These are phyloP conservation scores for Corinectria fuckeliana DNA, from an alignment of 2,329 filamentous ascomycete species.

Conservation along the genomic window DNA sequence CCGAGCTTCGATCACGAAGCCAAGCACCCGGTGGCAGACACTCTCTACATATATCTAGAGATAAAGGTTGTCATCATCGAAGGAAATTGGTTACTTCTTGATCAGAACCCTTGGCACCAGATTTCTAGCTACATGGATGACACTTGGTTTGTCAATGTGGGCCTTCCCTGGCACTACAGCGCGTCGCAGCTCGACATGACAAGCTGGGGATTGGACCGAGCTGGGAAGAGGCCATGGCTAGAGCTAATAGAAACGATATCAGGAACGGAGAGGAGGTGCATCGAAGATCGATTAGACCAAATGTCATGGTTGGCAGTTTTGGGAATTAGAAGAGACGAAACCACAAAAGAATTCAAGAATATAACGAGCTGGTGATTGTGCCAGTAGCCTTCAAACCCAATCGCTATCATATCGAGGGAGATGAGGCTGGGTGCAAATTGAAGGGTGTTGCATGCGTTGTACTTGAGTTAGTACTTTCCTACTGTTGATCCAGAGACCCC, in stretches of 20 bases:
- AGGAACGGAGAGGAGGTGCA: conserved; percentile 8
- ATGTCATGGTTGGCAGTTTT: conserved; percentile 2
- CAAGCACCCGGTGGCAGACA: conserved; percentile 6
- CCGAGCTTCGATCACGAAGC: conserved; percentile 12
- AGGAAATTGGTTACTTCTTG: conserved; percentile 4
- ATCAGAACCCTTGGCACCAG: conserved; percentile 3
- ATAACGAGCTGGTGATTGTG: too few relatives aligned
- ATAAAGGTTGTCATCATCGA: conserved; percentile 9
- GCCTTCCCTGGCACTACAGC: neutral
- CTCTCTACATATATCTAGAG: neutral
- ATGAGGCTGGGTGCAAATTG: too few relatives aligned
- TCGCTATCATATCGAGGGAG: too few relatives aligned
- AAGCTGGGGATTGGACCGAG: neutral
- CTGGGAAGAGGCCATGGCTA: conserved; percentile 3
- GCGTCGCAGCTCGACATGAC: conserved; percentile 2
- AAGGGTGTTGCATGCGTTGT: too few relatives aligned
- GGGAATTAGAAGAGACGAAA: neutral
- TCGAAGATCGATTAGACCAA: neutral
- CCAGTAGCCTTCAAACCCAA: too few relatives aligned
- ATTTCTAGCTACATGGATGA: neutral
- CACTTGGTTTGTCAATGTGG: conserved; percentile 13
- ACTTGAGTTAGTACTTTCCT: too few relatives aligned
- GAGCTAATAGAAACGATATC: conserved; percentile 1
- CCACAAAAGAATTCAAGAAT: neutral
- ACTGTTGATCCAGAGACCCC: too few relatives aligned